These are phyloP conservation scores for Cystofilobasidium ferigula DNA, from an alignment of 768 basidiomycete species.

Conservation along the genomic window DNA sequence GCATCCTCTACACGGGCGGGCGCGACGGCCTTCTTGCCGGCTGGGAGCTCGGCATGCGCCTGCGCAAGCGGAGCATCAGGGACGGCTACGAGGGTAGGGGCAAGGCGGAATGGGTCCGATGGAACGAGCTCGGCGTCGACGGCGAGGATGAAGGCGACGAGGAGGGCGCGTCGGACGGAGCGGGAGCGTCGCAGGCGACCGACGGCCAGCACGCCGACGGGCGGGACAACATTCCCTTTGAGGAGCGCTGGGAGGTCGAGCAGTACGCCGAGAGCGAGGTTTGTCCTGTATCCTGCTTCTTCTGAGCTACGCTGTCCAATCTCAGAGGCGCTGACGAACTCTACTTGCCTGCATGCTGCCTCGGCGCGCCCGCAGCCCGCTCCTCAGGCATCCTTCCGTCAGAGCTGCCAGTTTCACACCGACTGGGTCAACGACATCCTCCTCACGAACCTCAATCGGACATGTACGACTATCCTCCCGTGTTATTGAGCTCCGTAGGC, in stretches of 20 bases:
- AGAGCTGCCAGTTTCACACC: slow-evolving; percentile 68
- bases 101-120: slow-evolving; percentile 35
- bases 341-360: not conserved
- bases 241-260: slow-evolving; percentile 74
- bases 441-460: slow-evolving; percentile 84
- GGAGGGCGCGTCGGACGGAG: slow-evolving; percentile 41
- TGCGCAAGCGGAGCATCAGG: slow-evolving; percentile 35
- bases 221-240: slow-evolving; percentile 46
- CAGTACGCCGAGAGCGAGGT: slow-evolving; percentile 41
- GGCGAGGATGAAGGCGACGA: slow-evolving; percentile 72
- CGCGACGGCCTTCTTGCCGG: slow-evolving; percentile 77
- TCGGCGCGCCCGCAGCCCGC: slow-evolving; percentile 9
- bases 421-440: slow-evolving; percentile 93
- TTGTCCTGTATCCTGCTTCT: not conserved
- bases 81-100: slow-evolving; percentile 29
- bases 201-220: not conserved
- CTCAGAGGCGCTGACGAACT: not conserved
- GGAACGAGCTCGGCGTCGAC: slow-evolving; percentile 61
- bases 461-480: slow-evolving; percentile 49
- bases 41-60: slow-evolving; percentile 68
- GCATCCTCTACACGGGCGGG: slow-evolving; percentile 81
- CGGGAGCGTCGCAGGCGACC: slow-evolving; percentile 40
- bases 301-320: not conserved
- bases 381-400: slow-evolving; percentile 56
- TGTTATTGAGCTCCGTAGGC: no score